Conservation (phyloP, 306 rosid species). For the Malus asiatica region DNA sequence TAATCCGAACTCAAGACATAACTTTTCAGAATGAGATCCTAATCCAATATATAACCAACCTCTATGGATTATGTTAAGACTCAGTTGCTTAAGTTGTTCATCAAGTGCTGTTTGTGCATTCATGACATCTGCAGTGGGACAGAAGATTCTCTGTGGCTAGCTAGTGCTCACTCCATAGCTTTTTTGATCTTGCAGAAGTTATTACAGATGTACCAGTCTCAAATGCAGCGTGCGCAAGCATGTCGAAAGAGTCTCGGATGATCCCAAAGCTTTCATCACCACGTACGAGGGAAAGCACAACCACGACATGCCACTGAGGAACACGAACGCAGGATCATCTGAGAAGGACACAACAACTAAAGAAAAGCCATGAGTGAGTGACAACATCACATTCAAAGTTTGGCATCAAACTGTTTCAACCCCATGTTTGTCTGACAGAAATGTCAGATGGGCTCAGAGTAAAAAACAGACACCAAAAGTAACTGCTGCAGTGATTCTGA, state of each 20-base stretch:
- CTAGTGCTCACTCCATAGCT: not conserved
- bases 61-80: not conserved
- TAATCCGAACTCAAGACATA: not conserved
- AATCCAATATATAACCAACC: not conserved
- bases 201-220: constrained; percentile 74
- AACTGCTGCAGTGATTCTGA: constrained; percentile 4
- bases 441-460: not conserved
- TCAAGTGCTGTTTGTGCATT: not conserved
- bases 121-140: not conserved
- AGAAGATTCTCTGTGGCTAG: not conserved
- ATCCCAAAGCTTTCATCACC: constrained; percentile 77
- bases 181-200: constrained; percentile 57
- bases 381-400: not conserved
- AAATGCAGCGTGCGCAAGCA: constrained; percentile 85
- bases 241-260: constrained; percentile 89
- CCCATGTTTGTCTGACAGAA: not conserved
- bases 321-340: constrained; percentile 36
- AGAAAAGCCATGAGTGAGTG: not conserved
- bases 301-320: constrained; percentile 73
- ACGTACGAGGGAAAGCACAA: constrained; percentile 97
- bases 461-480: not conserved
- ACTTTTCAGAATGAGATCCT: not conserved
- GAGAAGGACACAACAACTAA: constrained; percentile 31
- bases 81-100: not conserved
- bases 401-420: not conserved